phyloP scores from a whole-genome alignment of 2,329 filamentous ascomycete genomes.

The Cadophora sp. region DNA sequence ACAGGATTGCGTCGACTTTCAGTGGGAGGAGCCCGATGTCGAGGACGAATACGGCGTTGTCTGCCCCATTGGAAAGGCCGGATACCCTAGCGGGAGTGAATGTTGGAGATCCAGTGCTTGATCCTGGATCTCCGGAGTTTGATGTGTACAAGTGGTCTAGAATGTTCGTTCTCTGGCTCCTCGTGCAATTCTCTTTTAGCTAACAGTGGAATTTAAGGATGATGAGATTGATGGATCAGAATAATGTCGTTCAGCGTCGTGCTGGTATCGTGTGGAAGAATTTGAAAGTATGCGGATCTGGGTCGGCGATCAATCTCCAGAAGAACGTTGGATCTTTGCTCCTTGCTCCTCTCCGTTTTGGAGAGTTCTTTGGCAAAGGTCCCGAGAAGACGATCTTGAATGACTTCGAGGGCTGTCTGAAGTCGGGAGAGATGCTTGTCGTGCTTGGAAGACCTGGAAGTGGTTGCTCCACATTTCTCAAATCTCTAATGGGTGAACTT shows the following conservation, averaged over 20 bases:
- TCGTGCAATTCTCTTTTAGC: background rate
- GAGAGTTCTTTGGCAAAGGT: conserved; percentile 60
- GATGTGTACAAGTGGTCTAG: conserved; percentile 37
- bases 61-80: conserved; percentile 26
- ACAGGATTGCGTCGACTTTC: conserved; percentile 39
- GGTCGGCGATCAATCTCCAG: conserved; percentile 71
- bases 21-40: conserved; percentile 24
- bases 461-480: conserved; percentile 69
- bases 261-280: conserved; percentile 70
- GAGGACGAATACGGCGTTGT: conserved; percentile 25
- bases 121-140: conserved; percentile 52
- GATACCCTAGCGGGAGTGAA: conserved; percentile 48
- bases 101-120: conserved; percentile 55
- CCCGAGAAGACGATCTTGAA: conserved; percentile 65
- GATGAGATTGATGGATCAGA: conserved; percentile 55
- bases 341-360: conserved; percentile 61
- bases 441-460: conserved; percentile 72
- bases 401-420: conserved; percentile 68
- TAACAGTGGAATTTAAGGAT: conserved; percentile 26
- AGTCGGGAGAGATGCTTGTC: conserved; percentile 70
- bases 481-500: conserved; percentile 64
- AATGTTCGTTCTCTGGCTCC: conserved; percentile 29
- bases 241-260: conserved; percentile 58
- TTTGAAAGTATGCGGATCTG: conserved; percentile 70
- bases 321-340: conserved; percentile 68